Evolutionary conservation across 768 basidiomycete genomes (phyloP).

Genomic region (Termitomyces sp.): DNA sequence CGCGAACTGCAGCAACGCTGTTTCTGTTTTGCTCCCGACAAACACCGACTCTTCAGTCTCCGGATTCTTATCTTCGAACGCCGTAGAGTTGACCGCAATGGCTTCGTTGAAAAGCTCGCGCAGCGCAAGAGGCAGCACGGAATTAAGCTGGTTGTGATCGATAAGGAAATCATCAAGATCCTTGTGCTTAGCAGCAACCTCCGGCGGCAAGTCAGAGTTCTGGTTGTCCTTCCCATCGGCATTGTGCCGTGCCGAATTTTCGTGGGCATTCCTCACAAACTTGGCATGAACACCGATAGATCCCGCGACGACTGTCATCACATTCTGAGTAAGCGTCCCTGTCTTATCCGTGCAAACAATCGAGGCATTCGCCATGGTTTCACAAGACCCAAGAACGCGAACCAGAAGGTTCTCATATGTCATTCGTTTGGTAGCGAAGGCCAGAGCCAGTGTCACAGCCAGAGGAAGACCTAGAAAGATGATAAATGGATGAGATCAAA

Average conservation of each 20-base stretch:
- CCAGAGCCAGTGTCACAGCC: too few species aligned
- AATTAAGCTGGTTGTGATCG: too few species aligned
- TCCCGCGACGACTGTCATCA: conserved; percentile 95
- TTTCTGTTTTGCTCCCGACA: conserved; percentile 94
- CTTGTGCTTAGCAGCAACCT: too few species aligned
- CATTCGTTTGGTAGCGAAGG: conserved; percentile 97
- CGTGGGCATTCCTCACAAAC: too few species aligned
- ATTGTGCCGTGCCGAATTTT: too few species aligned
- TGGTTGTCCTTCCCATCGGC: too few species aligned
- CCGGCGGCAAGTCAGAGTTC: too few species aligned
- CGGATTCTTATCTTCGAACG: too few species aligned
- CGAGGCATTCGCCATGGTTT: conserved; percentile 97
- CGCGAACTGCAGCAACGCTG: conserved; percentile 85
- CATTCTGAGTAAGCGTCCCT: conserved; percentile 93
- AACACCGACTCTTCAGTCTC: too few species aligned
- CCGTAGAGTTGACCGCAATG: conserved; percentile 90
- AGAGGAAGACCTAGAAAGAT: conserved; percentile 93
- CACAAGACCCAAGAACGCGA: conserved; percentile 92
- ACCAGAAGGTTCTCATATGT: conserved; percentile 92
- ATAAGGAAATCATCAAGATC: too few species aligned
- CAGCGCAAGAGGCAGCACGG: too few species aligned
- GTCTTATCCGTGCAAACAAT: conserved; percentile 96
- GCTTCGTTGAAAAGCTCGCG: conserved; percentile 79
- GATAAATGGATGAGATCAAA: too few species aligned
- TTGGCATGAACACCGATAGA: conserved; percentile 93